These are phyloP conservation scores for Gracilaria domingensis DNA, from an alignment of 23 red algal species.

Conservation along the genomic window DNA sequence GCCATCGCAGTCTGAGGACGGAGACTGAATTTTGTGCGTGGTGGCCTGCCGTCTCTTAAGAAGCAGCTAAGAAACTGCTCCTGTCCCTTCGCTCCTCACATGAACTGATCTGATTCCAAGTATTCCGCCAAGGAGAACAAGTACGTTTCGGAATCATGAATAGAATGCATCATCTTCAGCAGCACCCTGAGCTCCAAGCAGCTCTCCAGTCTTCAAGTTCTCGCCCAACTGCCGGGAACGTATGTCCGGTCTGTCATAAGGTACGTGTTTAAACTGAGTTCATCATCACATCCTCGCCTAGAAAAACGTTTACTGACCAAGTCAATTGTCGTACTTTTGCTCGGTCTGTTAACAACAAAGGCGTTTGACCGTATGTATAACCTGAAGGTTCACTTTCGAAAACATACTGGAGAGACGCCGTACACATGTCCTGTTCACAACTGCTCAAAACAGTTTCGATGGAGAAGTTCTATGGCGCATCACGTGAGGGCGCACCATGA, in stretches of 20 bases:
- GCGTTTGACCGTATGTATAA: conserved; percentile 80
- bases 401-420: conserved; percentile 87
- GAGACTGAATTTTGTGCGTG: not conserved
- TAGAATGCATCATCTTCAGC: conserved; percentile 11
- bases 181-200: conserved; percentile 14
- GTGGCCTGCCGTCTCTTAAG: not conserved
- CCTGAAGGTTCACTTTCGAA: conserved; percentile 79
- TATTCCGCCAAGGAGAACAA: not conserved
- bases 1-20: not conserved
- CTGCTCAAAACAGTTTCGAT: conserved; percentile 75
- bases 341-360: conserved; percentile 4
- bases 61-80: conserved; percentile 1
- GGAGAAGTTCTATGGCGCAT: conserved; percentile 75
- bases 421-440: conserved; percentile 70
- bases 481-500: conserved; percentile 73
- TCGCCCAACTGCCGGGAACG: conserved; percentile 14
- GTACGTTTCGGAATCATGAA: conserved; percentile 13
- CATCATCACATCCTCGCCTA: not conserved
- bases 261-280: conserved; percentile 20
- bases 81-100: conserved; percentile 27
- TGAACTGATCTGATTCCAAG: conserved; percentile 9
- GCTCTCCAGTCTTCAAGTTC: conserved; percentile 1
- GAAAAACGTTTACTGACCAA: not conserved
- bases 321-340: too few species aligned
- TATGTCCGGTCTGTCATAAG: conserved; percentile 59